These are phyloP conservation scores for Botryotinia narcissicola DNA, from an alignment of 2,329 filamentous ascomycete genomes.

Conservation along the genomic window DNA sequence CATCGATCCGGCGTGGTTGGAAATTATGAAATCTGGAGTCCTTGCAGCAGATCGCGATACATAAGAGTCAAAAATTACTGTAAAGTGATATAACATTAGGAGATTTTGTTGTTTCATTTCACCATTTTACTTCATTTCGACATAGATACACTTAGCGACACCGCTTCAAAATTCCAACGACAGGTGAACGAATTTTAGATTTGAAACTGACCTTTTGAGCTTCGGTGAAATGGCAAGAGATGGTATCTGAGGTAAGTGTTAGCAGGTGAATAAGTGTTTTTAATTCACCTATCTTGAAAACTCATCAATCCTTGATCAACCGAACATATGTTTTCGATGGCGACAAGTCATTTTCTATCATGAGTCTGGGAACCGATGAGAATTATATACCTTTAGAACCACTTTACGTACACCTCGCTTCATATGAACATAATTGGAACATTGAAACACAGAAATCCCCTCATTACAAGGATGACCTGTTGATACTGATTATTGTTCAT, in stretches of 20 bases:
- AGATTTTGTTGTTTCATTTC: background rate
- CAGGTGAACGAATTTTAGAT: too few species aligned
- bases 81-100: background rate
- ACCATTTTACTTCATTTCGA: background rate
- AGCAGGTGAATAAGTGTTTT: background rate
- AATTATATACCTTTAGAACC: background rate
- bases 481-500: background rate
- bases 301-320: background rate
- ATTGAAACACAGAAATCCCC: background rate
- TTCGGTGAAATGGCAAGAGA: background rate
- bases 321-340: background rate
- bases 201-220: background rate
- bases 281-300: background rate
- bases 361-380: background rate
- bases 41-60: background rate
- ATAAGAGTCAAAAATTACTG: background rate
- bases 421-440: too few species aligned
- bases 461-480: fast-evolving
- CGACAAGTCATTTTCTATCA: background rate
- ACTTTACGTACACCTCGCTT: background rate
- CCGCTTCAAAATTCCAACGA: too few species aligned
- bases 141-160: too few species aligned
- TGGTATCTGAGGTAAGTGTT: background rate
- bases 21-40: slow-evolving; percentile 7
- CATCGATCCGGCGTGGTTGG: slow-evolving; percentile 14